Percentiles rank a stretch among this genome's conserved stretches.
phyloP scores from a whole-genome alignment of 352 stramenopile species.

The Pythium utonaiense region DNA sequence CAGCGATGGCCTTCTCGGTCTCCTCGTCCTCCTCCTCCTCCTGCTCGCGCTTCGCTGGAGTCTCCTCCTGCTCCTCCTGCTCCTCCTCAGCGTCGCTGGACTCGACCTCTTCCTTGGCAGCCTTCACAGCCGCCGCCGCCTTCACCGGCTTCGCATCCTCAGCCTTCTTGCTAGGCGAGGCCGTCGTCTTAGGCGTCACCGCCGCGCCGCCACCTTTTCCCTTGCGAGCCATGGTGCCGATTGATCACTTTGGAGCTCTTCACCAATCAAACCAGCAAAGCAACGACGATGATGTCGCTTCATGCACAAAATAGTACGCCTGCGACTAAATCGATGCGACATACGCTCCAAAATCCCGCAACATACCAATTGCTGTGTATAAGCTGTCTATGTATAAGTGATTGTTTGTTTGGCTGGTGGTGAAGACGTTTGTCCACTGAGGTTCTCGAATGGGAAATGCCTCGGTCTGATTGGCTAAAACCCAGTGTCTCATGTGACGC shows the following conservation, averaged over 20 bases:
- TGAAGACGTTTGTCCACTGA: conserved; percentile 21
- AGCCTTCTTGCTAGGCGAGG: conserved; percentile 16
- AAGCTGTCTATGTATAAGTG: conserved; percentile 1
- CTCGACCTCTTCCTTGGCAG: conserved; percentile 25
- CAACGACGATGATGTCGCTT: conserved; percentile 20
- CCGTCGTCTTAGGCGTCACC: conserved; percentile 10
- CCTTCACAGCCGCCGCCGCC: conserved; percentile 8
- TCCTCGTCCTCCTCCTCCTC: conserved; percentile 52
- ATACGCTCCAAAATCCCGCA: background rate
- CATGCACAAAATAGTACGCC: conserved; percentile 1
- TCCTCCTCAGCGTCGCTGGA: conserved; percentile 18
- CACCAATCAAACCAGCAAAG: conserved; percentile 25
- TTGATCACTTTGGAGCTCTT: conserved; percentile 18
- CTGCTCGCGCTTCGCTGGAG: conserved; percentile 19
- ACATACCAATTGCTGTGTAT: background rate
- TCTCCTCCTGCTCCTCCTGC: conserved; percentile 19
- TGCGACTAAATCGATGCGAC: background rate
- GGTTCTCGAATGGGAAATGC: conserved; percentile 8
- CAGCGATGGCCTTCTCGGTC: conserved; percentile 53
- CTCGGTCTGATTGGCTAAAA: conserved; percentile 17
- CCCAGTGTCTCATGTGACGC: conserved; percentile 7
- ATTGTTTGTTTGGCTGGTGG: conserved; percentile 29
- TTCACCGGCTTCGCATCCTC: conserved; percentile 2
- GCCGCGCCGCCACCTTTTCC: conserved; percentile 11
- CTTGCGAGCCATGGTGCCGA: conserved; percentile 24